Conservation (phyloP, 208 protist genomes). For the Wallacemonas sp. region DNA sequence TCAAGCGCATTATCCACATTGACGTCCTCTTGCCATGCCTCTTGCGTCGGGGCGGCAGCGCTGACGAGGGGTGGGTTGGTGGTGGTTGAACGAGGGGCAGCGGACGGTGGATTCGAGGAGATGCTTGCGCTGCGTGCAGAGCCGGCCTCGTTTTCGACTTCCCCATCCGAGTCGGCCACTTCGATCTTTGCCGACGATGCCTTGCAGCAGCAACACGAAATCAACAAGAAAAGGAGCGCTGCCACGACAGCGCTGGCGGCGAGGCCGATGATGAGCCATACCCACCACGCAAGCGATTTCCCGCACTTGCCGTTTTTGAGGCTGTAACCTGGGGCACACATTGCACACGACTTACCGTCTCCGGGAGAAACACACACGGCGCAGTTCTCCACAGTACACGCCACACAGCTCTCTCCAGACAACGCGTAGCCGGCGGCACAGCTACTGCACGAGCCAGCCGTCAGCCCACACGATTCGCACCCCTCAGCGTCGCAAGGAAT, state of each 20-base stretch:
- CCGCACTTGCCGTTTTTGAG: neutral
- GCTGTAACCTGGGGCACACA: neutral
- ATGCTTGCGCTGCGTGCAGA: neutral
- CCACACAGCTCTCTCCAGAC: neutral
- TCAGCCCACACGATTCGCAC: neutral
- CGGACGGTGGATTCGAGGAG: neutral
- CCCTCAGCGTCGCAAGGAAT: neutral
- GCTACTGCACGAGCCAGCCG: neutral
- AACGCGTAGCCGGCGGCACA: neutral
- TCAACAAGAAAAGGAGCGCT: neutral
- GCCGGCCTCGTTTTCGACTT: neutral
- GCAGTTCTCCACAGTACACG: neutral
- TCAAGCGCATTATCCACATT: neutral
- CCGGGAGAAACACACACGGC: conserved; percentile 4
- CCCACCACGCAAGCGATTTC: neutral
- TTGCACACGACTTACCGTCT: neutral
- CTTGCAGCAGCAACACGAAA: conserved; percentile 8
- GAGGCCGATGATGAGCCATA: neutral
- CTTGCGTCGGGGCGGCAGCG: neutral
- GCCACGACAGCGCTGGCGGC: neutral
- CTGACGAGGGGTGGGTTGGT: no score
- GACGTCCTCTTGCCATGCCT: conserved; percentile 2
- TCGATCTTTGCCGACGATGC: neutral
- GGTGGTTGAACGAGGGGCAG: neutral
- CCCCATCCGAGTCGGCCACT: conserved; percentile 1